These are phyloP conservation scores for Globisporangium uncinulatum DNA, from an alignment of 352 stramenopile genomes.

Conservation along the genomic window DNA sequence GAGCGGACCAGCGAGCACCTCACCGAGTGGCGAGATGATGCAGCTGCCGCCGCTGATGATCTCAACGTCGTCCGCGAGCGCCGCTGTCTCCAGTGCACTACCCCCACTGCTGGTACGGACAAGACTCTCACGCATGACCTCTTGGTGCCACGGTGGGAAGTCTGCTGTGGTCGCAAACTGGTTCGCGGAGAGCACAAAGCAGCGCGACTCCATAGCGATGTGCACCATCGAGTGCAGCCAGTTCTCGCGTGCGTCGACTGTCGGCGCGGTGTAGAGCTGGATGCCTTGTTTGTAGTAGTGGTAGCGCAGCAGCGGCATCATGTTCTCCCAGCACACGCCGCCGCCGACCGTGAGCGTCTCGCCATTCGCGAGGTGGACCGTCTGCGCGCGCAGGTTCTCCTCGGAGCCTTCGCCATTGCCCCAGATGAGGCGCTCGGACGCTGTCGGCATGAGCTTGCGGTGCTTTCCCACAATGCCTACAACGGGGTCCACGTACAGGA, in stretches of 20 bases:
- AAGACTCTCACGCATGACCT: conserved; percentile 7
- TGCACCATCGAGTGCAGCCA: conserved; percentile 21
- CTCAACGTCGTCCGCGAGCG: conserved; percentile 12
- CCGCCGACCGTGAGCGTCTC: conserved; percentile 13
- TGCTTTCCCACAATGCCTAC: conserved; percentile 19
- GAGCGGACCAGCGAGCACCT: conserved; percentile 19
- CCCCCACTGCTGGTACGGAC: neutral
- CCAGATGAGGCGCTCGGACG: conserved; percentile 22
- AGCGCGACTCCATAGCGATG: conserved; percentile 24
- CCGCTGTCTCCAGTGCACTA: neutral
- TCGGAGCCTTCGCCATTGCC: conserved; percentile 17
- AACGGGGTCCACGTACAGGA: conserved; percentile 19
- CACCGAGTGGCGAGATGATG: conserved; percentile 21
- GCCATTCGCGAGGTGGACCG: conserved; percentile 4
- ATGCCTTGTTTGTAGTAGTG: conserved; percentile 20
- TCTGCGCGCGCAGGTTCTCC: conserved; percentile 18
- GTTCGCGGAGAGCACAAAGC: conserved; percentile 27
- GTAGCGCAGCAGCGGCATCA: conserved; percentile 25
- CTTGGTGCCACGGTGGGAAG: conserved; percentile 17
- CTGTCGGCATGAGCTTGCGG: conserved; percentile 24
- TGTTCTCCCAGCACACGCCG: conserved; percentile 24
- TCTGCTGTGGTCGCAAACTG: conserved; percentile 18
- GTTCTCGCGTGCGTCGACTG: conserved; percentile 19
- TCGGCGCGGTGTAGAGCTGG: conserved; percentile 20
- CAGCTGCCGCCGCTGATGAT: conserved; percentile 23